Percentiles rank a stretch among this genome's conserved stretches.
phyloP scores from a whole-genome alignment of 2,329 filamentous ascomycete species.

The Aspergillus pseudonomiae region DNA sequence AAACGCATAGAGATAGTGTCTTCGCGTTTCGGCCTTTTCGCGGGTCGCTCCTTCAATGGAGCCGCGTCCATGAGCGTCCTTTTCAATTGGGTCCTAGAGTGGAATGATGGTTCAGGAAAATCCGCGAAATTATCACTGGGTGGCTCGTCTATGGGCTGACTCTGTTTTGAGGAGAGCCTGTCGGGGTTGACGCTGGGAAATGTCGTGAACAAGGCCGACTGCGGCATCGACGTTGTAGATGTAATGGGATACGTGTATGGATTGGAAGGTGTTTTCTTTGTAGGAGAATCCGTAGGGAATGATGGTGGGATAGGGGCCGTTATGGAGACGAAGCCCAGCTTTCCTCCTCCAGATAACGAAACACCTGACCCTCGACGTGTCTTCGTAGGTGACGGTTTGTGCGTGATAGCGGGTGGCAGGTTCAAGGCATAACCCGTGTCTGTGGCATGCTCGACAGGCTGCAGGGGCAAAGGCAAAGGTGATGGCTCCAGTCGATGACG shows the following conservation, averaged over 20 bases:
- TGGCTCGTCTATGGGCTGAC: conserved; percentile 41
- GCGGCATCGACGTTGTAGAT: conserved; percentile 38
- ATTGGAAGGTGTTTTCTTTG: conserved; percentile 46
- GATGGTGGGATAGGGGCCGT: conserved; percentile 47
- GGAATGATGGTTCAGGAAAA: conserved; percentile 51
- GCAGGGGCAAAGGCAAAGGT: conserved; percentile 55
- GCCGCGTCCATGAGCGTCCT: conserved; percentile 73
- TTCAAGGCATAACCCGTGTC: conserved; percentile 69
- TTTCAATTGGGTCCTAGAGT: conserved; percentile 51
- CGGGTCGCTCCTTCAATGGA: conserved; percentile 68
- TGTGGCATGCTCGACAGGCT: conserved; percentile 42
- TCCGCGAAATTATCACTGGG: conserved; percentile 51
- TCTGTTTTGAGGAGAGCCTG: conserved; percentile 50
- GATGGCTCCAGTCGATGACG: conserved; percentile 55
- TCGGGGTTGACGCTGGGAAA: conserved; percentile 52
- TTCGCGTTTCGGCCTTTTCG: conserved; percentile 70
- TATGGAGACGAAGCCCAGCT: conserved; percentile 66
- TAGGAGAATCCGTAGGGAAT: conserved; percentile 53
- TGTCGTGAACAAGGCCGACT: conserved; percentile 53
- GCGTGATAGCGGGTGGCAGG: conserved; percentile 54
- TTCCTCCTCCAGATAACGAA: conserved; percentile 59
- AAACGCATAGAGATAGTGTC: conserved; percentile 55
- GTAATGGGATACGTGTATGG: conserved; percentile 26
- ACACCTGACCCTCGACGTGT: conserved; percentile 56
- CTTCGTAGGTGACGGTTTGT: conserved; percentile 72